These are phyloP conservation scores for Filosporella fistucella DNA, from an alignment of 495 filamentous ascomycete species.

Conservation along the genomic window DNA sequence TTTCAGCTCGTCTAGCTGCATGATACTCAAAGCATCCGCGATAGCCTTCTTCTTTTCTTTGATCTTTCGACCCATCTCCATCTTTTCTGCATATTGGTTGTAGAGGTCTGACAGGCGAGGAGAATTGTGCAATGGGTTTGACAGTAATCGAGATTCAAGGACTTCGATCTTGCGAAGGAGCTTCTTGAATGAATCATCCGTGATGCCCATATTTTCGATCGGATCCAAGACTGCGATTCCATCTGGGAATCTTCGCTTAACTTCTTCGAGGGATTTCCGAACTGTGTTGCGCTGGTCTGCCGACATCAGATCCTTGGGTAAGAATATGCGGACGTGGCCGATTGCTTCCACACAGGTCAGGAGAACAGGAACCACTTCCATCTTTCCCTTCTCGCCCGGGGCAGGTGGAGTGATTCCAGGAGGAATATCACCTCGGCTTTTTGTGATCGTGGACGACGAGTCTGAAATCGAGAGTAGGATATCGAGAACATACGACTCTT, in stretches of 20 bases:
- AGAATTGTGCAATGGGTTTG: constrained; percentile 87
- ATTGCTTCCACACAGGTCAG: constrained; percentile 79
- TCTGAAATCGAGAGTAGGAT: constrained; percentile 70
- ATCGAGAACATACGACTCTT: constrained; percentile 76
- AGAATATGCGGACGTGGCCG: constrained; percentile 69
- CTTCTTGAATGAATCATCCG: constrained; percentile 87
- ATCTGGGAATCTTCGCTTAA: constrained; percentile 84
- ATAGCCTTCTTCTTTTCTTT: constrained; percentile 86
- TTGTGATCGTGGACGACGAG: constrained; percentile 51
- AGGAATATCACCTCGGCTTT: constrained; percentile 57
- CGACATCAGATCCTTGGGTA: constrained; percentile 67
- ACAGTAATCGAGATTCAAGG: constrained; percentile 82
- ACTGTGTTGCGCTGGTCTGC: constrained; percentile 57
- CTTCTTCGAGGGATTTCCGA: constrained; percentile 65
- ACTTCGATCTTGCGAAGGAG: constrained; percentile 94
- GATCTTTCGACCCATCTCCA: constrained; percentile 69
- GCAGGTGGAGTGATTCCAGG: constrained; percentile 56
- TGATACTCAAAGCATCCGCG: constrained; percentile 70
- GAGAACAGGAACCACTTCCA: constrained; percentile 82
- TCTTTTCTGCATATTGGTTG: constrained; percentile 76
- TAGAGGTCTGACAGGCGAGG: constrained; percentile 76
- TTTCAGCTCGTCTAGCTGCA: constrained; percentile 94
- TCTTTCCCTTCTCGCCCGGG: constrained; percentile 62
- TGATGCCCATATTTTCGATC: constrained; percentile 91
- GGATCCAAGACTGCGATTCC: constrained; percentile 85